These are phyloP conservation scores for Globisporangium takayamanum DNA, from an alignment of 352 stramenopile genomes.

Conservation along the genomic window DNA sequence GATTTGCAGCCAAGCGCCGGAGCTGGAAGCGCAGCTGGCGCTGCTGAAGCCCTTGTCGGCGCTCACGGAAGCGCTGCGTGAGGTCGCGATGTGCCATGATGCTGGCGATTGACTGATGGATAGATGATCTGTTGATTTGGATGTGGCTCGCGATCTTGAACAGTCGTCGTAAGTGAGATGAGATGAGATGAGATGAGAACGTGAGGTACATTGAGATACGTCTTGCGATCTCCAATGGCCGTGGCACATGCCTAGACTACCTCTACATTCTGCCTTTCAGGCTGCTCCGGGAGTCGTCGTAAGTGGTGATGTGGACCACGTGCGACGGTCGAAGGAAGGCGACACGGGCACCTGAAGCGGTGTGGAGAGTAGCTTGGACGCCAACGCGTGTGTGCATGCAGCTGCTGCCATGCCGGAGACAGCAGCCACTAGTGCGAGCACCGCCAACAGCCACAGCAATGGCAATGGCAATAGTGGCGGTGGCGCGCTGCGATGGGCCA, in stretches of 20 bases:
- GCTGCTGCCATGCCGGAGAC: not conserved
- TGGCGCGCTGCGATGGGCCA: conserved; percentile 46
- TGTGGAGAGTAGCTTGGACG: too few relatives aligned
- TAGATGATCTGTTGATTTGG: not conserved
- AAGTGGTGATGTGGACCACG: too few relatives aligned
- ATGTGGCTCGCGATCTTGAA: too few relatives aligned
- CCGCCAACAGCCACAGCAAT: conserved; percentile 3
- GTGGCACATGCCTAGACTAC: too few relatives aligned
- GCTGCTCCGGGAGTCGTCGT: too few relatives aligned
- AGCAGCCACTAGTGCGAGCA: not conserved
- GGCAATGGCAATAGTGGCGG: not conserved
- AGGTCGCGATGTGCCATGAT: conserved; percentile 62
- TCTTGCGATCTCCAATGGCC: too few relatives aligned
- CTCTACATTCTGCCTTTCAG: too few relatives aligned
- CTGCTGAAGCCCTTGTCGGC: conserved; percentile 40
- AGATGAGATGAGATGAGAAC: too few relatives aligned
- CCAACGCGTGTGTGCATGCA: not conserved
- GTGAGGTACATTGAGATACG: too few relatives aligned
- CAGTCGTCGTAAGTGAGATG: too few relatives aligned
- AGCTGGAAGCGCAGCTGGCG: conserved; percentile 56
- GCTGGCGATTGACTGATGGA: not conserved
- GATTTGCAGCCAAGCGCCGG: conserved; percentile 31
- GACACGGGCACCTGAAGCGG: too few relatives aligned
- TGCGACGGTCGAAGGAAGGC: too few relatives aligned
- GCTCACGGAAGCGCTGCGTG: conserved; percentile 35